Conservation (phyloP, 208 protist species). For the Leptomonas seymouri region DNA sequence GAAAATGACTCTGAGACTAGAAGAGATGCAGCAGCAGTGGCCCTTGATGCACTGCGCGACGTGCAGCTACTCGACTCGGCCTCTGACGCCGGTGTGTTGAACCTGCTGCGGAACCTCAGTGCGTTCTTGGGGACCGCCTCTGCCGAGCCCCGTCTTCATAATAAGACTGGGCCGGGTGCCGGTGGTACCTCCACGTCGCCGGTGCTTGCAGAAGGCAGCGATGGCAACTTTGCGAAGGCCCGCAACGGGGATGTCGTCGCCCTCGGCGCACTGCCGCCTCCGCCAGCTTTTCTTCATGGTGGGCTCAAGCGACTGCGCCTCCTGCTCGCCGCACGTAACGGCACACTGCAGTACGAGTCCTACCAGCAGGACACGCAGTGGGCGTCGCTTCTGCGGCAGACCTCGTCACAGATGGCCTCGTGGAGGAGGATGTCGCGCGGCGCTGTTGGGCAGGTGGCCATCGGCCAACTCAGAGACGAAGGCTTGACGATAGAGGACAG, state of each 20-base stretch:
- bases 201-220: neutral
- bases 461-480: no score
- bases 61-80: conserved; percentile 2
- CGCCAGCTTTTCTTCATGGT: conserved; percentile 22
- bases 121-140: conserved; percentile 5
- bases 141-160: neutral
- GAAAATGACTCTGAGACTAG: neutral
- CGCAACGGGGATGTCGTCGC: neutral
- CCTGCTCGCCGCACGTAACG: conserved; percentile 22
- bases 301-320: conserved; percentile 22
- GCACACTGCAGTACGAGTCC: conserved; percentile 29
- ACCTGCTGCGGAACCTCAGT: conserved; percentile 2
- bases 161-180: neutral
- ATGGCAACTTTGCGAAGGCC: neutral
- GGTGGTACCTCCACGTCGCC: neutral
- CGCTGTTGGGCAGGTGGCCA: no score
- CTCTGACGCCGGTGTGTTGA: neutral
- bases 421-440: neutral
- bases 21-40: neutral
- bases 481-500: neutral
- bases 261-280: neutral
- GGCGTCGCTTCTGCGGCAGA: conserved; percentile 16
- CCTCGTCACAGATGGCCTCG: neutral
- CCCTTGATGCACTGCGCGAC: conserved; percentile 10
- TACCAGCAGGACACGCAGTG: conserved; percentile 30